Evolutionary conservation across 805 yeast species (phyloP).

Genomic region (Pichia californica): DNA sequence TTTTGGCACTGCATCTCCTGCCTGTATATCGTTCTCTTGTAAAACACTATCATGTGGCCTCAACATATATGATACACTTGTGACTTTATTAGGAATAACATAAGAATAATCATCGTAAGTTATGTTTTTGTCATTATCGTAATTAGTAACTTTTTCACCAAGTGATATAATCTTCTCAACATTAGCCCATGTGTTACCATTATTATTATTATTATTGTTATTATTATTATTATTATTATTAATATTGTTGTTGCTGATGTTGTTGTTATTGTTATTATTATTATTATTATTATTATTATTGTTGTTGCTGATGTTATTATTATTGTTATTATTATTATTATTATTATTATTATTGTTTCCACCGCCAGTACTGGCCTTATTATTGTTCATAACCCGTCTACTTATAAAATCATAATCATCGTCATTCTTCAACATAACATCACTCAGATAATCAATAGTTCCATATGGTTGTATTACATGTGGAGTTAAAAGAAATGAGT

Average conservation of each 20-base stretch:
- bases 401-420: slow-evolving; percentile 31
- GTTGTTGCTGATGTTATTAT: neutral
- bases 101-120: neutral
- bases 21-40: neutral
- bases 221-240: neutral
- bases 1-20: slow-evolving; percentile 10
- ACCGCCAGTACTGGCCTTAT: too few species aligned
- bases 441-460: slow-evolving; percentile 44
- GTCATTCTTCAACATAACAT: slow-evolving; percentile 51
- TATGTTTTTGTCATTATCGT: slow-evolving; percentile 1
- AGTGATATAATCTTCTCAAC: too few species aligned
- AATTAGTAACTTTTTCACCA: slow-evolving; percentile 1
- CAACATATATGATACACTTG: slow-evolving; percentile 26
- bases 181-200: neutral
- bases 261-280: too few species aligned
- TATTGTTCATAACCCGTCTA: slow-evolving; percentile 1
- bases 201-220: neutral
- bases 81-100: slow-evolving; percentile 16
- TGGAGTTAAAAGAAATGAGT: slow-evolving; percentile 58
- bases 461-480: slow-evolving; percentile 65
- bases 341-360: neutral
- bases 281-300: neutral
- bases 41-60: slow-evolving; percentile 11
- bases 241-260: too few species aligned
- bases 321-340: neutral